A percentile compares a stretch with the other conserved stretches of the same genome.
These are phyloP conservation scores for Teratosphaeria viscida DNA, from an alignment of 2,329 filamentous ascomycete genomes.

Conservation along the genomic window DNA sequence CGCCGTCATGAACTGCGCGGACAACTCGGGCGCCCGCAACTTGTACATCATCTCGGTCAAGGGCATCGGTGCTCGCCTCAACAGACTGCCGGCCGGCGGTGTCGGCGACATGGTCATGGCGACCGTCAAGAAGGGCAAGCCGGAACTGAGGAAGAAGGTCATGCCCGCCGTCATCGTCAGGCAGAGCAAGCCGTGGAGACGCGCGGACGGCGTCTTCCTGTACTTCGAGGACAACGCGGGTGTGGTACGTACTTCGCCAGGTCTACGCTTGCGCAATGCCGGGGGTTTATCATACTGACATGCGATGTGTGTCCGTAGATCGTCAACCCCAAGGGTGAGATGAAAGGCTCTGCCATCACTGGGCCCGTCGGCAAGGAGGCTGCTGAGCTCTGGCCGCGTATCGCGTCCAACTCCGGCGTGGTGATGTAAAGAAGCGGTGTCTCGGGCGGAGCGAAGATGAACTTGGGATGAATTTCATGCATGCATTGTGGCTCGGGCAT, in stretches of 20 bases:
- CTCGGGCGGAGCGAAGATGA: not conserved
- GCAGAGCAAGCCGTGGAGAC: conserved; percentile 99
- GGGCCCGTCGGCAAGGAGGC: conserved; percentile 99
- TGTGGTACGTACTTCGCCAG: conserved; percentile 56
- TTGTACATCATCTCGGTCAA: conserved; percentile 99
- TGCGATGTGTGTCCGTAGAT: conserved; percentile 49
- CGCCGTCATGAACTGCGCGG: conserved; percentile 99
- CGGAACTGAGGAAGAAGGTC: conserved; percentile 99
- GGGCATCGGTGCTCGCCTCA: conserved; percentile 93
- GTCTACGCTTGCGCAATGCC: not conserved
- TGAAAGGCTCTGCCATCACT: conserved; percentile 99
- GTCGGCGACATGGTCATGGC: conserved; percentile 99
- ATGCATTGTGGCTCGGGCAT: not conserved
- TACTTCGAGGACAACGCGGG: conserved; percentile 99
- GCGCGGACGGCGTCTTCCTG: conserved; percentile 94
- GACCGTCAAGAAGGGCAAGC: conserved; percentile 99
- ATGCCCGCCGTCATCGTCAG: conserved; percentile 98
- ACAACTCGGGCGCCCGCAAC: conserved; percentile 96
- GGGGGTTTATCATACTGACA: conserved; percentile 4
- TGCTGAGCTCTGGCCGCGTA: conserved; percentile 99
- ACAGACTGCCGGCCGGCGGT: conserved; percentile 93
- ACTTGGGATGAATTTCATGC: not conserved
- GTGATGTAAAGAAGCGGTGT: conserved; percentile 63
- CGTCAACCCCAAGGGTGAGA: conserved; percentile 99
- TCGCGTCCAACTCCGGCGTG: conserved; percentile 98